phyloP scores from a whole-genome alignment of 169 alveolate genomes.

The Plasmodium berghei region DNA sequence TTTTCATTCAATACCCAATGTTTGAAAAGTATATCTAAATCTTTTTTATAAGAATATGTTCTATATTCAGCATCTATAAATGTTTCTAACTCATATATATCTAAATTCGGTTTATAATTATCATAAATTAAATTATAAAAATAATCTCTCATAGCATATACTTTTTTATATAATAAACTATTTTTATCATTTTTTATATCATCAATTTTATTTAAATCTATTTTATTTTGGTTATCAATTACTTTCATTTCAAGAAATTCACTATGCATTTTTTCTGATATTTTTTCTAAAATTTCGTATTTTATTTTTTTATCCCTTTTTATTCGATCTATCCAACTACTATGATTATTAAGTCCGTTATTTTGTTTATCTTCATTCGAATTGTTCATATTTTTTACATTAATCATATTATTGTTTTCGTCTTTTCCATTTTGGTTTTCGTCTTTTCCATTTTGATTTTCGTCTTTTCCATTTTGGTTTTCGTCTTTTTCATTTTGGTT shows the following conservation, averaged over 20 bases:
- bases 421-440: background rate
- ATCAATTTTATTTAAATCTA: slow-evolving; percentile 69
- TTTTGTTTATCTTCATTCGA: background rate
- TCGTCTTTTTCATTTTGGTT: background rate
- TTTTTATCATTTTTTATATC: slow-evolving; percentile 74
- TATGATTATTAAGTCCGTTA: background rate
- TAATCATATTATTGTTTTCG: background rate
- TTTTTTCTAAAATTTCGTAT: slow-evolving; percentile 33
- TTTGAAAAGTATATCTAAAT: slow-evolving; percentile 44
- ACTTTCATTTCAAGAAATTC: slow-evolving; percentile 48
- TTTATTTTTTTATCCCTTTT: slow-evolving; percentile 30
- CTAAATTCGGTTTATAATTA: slow-evolving; percentile 73
- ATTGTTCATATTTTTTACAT: background rate
- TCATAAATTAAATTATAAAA: slow-evolving; percentile 60
- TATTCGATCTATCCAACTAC: slow-evolving; percentile 27
- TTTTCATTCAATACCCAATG: slow-evolving; percentile 71
- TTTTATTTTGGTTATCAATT: slow-evolving; percentile 29
- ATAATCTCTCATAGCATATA: slow-evolving; percentile 76
- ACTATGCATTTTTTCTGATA: slow-evolving; percentile 55
- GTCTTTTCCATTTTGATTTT: background rate
- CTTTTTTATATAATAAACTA: slow-evolving; percentile 55
- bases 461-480: background rate
- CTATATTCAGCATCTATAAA: slow-evolving; percentile 76
- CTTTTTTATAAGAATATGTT: slow-evolving; percentile 54
- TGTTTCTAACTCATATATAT: slow-evolving; percentile 67